Evolutionary conservation across 2,329 filamentous ascomycete species (phyloP), one percentile per base, ranked within the genome.

Genomic region (Microsporum ferrugineum): DNA sequence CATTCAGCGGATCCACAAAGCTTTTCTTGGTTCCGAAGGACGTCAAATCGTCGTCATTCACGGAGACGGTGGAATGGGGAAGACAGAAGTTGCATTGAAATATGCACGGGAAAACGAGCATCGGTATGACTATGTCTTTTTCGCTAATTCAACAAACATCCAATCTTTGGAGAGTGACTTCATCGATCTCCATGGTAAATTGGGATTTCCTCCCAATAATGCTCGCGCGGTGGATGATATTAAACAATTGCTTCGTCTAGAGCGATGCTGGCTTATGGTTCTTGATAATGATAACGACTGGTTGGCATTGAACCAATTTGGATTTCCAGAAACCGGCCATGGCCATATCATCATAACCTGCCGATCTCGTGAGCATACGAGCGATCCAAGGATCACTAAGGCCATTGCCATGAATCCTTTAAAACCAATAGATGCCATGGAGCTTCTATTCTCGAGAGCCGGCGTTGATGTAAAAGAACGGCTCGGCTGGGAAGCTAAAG

Each of bases 231-330:
- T 60, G n/a, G 45, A 60, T 17, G 51, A 33, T 51, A 55, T 60
- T 33, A 60, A 60, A 10, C 43, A 38, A 14, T 60, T 60, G 31
- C 43, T 60, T 5, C 33, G 38, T 8, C 43, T 47, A 27, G 45
- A 60, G 7, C 23, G 45, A 7, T 23, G 23, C 17, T 60, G 58
- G 58, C 41, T 60, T 27, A n/a, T 60, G 36, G 10, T 60, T 10
- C 58, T 60, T n/a, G 58, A 60, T 27, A 60, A 60, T 33, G 58
- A 60, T 23, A 39, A 60, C 31, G 23, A 60, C 47, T 60, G 45
- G 43, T 8, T 53, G 17, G 47, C 36, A n/a, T 17, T 60, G 17
- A 51, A 55, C 41, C 8, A 53, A n/a, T 34, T 60, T 7, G 38
- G 43, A 14, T 60, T 55, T 12, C 58, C 58, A 8, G 45, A 60